Evolutionary conservation across 2,329 filamentous ascomycete species (phyloP).

Genomic region (Pseudogymnoascus sp.): DNA sequence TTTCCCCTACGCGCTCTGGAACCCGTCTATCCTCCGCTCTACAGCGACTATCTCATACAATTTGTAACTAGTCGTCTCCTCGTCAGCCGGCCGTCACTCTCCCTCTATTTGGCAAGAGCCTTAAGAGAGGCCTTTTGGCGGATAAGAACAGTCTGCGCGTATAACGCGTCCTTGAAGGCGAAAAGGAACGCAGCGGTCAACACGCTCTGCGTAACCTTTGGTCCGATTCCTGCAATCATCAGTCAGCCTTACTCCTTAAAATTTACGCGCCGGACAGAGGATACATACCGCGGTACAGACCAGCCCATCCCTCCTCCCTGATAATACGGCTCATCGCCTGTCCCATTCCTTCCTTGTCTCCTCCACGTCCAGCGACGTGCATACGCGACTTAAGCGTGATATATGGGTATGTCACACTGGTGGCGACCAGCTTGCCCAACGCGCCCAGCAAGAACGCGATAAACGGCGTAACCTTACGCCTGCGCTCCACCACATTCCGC

Average conservation of each 20-base stretch:
- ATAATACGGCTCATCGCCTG: constrained; percentile 72
- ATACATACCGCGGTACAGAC: constrained; percentile 78
- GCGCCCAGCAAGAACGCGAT: constrained; percentile 89
- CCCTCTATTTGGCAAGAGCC: constrained; percentile 9
- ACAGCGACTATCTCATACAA: background rate
- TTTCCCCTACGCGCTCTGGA: background rate
- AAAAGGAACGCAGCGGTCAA: constrained; percentile 94
- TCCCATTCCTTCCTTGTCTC: constrained; percentile 73
- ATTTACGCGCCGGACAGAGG: background rate
- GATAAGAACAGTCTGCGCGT: constrained; percentile 68
- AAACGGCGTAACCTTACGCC: constrained; percentile 64
- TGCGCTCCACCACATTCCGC: constrained; percentile 76
- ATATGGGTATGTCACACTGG: constrained; percentile 91
- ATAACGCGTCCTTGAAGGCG: constrained; percentile 95
- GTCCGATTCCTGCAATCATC: constrained; percentile 64
- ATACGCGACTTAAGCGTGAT: constrained; percentile 98
- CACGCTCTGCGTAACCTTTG: constrained; percentile 95
- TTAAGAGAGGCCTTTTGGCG: constrained; percentile 33
- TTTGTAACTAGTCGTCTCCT: too few relatives aligned
- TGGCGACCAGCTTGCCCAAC: constrained; percentile 88
- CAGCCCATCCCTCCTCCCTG: constrained; percentile 80
- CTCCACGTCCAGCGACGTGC: constrained; percentile 75
- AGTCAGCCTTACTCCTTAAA: background rate
- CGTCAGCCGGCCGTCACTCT: background rate
- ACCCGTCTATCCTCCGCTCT: background rate